A percentile compares a stretch with the other conserved stretches of the same genome.
phyloP scores from a whole-genome alignment of 1,284 basidiomycete species.

The Cystobasidium pallidum region DNA sequence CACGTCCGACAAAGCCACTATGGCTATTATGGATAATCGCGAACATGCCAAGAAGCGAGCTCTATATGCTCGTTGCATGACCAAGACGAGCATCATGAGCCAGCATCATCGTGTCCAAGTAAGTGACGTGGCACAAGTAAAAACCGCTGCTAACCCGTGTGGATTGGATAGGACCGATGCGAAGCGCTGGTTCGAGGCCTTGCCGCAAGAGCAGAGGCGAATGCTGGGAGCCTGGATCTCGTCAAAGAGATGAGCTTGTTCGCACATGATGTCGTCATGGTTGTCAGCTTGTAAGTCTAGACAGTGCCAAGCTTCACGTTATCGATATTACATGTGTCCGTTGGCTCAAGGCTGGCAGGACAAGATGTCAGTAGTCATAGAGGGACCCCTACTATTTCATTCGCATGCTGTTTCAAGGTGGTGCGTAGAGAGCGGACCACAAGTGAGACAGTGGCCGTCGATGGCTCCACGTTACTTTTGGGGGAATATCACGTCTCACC shows the following conservation, averaged over 20 bases:
- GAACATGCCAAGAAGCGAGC: slow-evolving; percentile 20
- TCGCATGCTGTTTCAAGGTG: too few species aligned
- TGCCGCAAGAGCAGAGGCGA: neutral
- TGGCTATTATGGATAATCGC: slow-evolving; percentile 28
- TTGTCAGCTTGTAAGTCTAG: slow-evolving; percentile 7
- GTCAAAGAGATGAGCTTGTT: slow-evolving; percentile 9
- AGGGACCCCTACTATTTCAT: too few species aligned
- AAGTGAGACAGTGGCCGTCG: too few species aligned
- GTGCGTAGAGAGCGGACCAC: too few species aligned
- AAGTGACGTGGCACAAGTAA: neutral
- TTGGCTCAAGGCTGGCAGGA: too few species aligned
- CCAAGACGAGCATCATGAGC: slow-evolving; percentile 12
- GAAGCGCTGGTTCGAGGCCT: slow-evolving; percentile 17
- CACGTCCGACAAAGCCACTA: slow-evolving; percentile 6
- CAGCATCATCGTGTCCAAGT: slow-evolving; percentile 16
- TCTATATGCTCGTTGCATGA: slow-evolving; percentile 27
- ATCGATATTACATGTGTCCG: too few species aligned
- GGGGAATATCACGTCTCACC: too few species aligned
- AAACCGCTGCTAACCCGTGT: neutral
- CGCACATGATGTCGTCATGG: slow-evolving; percentile 21
- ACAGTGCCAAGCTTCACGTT: too few species aligned
- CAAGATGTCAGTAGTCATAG: too few species aligned
- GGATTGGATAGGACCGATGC: slow-evolving; percentile 11
- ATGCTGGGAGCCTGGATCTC: slow-evolving; percentile 4
- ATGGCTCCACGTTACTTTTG: too few species aligned